Percentiles rank a stretch among this genome's conserved stretches.
phyloP scores from a whole-genome alignment of 129 eudicot genomes.

The Sambucus nigra region DNA sequence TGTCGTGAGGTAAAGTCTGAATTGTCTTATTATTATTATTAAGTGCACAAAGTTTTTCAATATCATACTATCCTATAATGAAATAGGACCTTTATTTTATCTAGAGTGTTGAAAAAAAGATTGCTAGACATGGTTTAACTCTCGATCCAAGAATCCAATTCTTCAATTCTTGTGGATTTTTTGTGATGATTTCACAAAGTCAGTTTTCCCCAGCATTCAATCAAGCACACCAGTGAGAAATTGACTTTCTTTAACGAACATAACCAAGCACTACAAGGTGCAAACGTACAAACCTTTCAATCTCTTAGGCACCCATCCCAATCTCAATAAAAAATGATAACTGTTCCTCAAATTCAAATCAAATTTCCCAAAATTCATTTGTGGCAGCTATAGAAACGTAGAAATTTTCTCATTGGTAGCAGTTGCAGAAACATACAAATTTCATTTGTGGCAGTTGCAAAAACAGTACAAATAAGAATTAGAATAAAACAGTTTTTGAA shows the following conservation, averaged over 20 bases:
- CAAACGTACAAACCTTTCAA: constrained; percentile 32
- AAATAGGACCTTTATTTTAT: neutral
- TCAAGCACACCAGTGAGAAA: constrained; percentile 25
- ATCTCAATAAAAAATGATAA: constrained; percentile 43
- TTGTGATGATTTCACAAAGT: constrained; percentile 42
- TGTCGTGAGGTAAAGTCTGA: constrained; percentile 57
- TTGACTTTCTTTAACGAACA: constrained; percentile 36
- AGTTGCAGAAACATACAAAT: too few species aligned
- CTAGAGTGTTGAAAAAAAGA: constrained; percentile 85
- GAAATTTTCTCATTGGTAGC: constrained; percentile 30
- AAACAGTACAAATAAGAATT: too few species aligned
- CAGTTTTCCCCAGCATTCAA: constrained; percentile 43
- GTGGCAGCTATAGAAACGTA: constrained; percentile 41
- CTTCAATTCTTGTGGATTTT: constrained; percentile 48
- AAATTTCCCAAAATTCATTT: constrained; percentile 24
- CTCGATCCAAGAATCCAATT: constrained; percentile 46
- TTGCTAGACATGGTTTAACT: constrained; percentile 52
- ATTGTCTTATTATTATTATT: neutral
- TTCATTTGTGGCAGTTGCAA: too few species aligned
- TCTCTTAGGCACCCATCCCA: constrained; percentile 45
- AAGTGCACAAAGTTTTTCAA: neutral
- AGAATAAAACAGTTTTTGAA: too few species aligned
- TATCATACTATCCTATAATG: neutral
- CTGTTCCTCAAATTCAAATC: constrained; percentile 34
- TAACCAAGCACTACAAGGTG: constrained; percentile 47